A percentile compares a stretch with the other conserved stretches of the same genome.
These are phyloP conservation scores for Penicillium sp. DNA, from an alignment of 2,329 filamentous ascomycete genomes.

Conservation along the genomic window DNA sequence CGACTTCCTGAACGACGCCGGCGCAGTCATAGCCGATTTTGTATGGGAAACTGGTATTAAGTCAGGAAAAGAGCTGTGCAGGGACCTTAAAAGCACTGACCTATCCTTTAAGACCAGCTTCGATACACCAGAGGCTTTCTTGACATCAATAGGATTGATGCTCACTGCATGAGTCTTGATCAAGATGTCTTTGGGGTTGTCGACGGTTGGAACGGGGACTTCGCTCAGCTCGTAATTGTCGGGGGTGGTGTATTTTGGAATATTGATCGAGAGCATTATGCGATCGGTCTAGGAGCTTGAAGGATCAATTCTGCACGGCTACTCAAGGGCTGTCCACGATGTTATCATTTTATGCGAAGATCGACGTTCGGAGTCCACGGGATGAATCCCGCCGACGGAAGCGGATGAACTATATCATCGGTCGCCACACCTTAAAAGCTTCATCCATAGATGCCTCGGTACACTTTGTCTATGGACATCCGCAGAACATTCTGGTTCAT, in stretches of 20 bases:
- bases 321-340: background rate
- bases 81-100: constrained; percentile 22
- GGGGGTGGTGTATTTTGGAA: constrained; percentile 16
- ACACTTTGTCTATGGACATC: background rate
- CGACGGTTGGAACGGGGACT: constrained; percentile 14
- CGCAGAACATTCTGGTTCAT: background rate
- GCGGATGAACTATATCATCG: background rate
- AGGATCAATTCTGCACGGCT: background rate
- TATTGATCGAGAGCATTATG: constrained; percentile 21
- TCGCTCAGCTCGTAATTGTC: constrained; percentile 19
- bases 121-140: constrained; percentile 37
- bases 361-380: background rate
- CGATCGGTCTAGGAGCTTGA: background rate
- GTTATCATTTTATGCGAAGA: background rate
- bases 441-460: background rate
- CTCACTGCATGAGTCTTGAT: constrained; percentile 42
- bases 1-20: no score
- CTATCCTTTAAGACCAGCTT: no score
- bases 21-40: no score
- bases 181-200: constrained; percentile 18
- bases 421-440: background rate
- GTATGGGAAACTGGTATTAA: background rate
- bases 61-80: background rate
- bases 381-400: constrained; percentile 1
- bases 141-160: constrained; percentile 48